These are phyloP conservation scores for Smallanthus sonchifolius DNA, from an alignment of 129 eudicot species.

Conservation along the genomic window DNA sequence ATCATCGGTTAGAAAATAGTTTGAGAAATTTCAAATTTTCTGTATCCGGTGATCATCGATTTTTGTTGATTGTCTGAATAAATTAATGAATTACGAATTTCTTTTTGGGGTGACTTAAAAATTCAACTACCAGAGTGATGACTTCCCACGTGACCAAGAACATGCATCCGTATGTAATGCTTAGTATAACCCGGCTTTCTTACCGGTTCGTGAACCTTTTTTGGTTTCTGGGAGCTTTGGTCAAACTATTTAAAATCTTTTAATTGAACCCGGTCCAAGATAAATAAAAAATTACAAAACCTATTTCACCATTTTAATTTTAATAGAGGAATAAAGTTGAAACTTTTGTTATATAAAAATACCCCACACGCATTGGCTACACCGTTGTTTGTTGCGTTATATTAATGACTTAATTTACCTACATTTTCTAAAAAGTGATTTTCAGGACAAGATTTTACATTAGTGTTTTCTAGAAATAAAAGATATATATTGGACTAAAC, in stretches of 20 bases:
- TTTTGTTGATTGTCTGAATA: conserved; percentile 24
- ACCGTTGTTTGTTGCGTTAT: too few species aligned
- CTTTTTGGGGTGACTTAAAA: conserved; percentile 17
- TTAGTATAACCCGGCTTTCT: neutral
- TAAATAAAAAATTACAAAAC: too few species aligned
- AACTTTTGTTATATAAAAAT: too few species aligned
- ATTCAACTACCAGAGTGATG: conserved; percentile 33
- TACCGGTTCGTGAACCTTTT: neutral
- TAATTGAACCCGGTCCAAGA: neutral
- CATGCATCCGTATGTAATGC: conserved; percentile 10
- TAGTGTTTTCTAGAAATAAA: too few species aligned
- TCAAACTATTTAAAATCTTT: neutral
- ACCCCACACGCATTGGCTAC: too few species aligned
- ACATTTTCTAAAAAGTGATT: too few species aligned
- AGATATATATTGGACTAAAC: too few species aligned
- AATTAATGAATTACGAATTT: conserved; percentile 12
- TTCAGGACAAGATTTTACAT: too few species aligned
- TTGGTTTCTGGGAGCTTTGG: neutral
- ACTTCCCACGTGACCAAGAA: conserved; percentile 30
- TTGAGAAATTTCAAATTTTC: conserved; percentile 6
- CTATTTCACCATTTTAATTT: too few species aligned
- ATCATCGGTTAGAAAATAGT: conserved; percentile 12
- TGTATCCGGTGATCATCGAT: conserved; percentile 18
- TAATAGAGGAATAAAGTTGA: too few species aligned
- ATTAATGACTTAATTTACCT: too few species aligned